Percentiles rank a stretch among this genome's conserved stretches.
phyloP scores from a whole-genome alignment of 768 basidiomycete species.

The Clitopilus passeckerianus region DNA sequence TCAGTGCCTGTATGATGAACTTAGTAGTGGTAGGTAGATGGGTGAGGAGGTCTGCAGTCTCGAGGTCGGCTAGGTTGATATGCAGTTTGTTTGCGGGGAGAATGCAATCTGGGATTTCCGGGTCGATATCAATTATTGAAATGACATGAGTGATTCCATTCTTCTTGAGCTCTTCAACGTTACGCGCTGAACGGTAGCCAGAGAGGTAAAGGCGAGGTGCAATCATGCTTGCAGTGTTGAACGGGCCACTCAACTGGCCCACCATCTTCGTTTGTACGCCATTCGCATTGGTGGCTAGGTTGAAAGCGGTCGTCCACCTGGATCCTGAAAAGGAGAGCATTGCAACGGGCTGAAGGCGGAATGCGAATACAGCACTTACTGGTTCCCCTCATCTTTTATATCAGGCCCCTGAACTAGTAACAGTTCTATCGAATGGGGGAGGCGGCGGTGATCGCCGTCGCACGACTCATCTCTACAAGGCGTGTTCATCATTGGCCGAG shows the following conservation, averaged over 20 bases:
- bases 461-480: neutral
- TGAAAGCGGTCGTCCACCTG: neutral
- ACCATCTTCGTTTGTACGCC: neutral
- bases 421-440: neutral
- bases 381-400: neutral
- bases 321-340: neutral
- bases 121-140: conserved; percentile 52
- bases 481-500: neutral
- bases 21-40: conserved; percentile 30
- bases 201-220: conserved; percentile 56
- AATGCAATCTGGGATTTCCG: conserved; percentile 40
- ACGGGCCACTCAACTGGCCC: conserved; percentile 1
- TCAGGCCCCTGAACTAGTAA: neutral
- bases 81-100: conserved; percentile 39
- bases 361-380: neutral
- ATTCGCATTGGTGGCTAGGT: neutral
- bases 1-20: conserved; percentile 28
- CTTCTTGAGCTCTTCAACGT: conserved; percentile 37
- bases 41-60: conserved; percentile 24
- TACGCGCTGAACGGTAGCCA: conserved; percentile 50
- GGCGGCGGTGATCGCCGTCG: neutral
- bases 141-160: conserved; percentile 75
- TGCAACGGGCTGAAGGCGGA: neutral
- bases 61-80: conserved; percentile 30
- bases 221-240: conserved; percentile 29